Evolutionary conservation across 2,329 filamentous ascomycete species (phyloP), one percentile per base, ranked within the genome.

Genomic region (Drechslerella dactyloides): DNA sequence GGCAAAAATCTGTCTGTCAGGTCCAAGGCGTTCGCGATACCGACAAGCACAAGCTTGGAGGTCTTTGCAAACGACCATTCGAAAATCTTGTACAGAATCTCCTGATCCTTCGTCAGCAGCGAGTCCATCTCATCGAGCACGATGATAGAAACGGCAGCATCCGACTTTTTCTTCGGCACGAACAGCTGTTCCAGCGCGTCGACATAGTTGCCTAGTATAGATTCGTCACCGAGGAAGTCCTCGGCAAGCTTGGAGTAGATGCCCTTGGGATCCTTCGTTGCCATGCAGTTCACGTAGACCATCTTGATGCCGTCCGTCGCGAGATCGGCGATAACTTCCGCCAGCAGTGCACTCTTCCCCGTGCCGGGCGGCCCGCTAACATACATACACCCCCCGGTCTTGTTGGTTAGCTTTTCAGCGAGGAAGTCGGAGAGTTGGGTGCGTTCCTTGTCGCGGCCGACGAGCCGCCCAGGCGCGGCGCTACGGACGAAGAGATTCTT

Each of bases 121-220:
- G 96, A 90, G 77, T 99, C 94, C 70, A 99, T 93, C 81, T 99
- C 94, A 77, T 99, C 94, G 66, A 99, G 83, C 0, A 91, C 90
- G 30, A 99, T 87, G n/a, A 97, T 79, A 77, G 90, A 96, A 11
- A 90, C 85, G 42, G 79, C 78, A 40, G 80, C 78, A 1, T 80
- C 80, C 73, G 82, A 84, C 74, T 84, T 85, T 33, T 72, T 74
- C 48, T 56, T 73, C 79, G 87, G 84, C 52, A 89, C 80, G 77
- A 97, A 93, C 62, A 91, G 83, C 33, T 83, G 83, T 77, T 90
- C 87, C 46, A 97, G 81, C 37, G 85, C 84, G 4, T 86, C 83
- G 50, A 75, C 73, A 10, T 72, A 69, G 37, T 65, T 73, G 24
- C 74, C 75, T 42, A 69, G 63, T 11, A 75, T 54, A 4, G 72